These are phyloP conservation scores for Tetrahymena elliotti DNA, from an alignment of 73 alveolate genomes.

Conservation along the genomic window DNA sequence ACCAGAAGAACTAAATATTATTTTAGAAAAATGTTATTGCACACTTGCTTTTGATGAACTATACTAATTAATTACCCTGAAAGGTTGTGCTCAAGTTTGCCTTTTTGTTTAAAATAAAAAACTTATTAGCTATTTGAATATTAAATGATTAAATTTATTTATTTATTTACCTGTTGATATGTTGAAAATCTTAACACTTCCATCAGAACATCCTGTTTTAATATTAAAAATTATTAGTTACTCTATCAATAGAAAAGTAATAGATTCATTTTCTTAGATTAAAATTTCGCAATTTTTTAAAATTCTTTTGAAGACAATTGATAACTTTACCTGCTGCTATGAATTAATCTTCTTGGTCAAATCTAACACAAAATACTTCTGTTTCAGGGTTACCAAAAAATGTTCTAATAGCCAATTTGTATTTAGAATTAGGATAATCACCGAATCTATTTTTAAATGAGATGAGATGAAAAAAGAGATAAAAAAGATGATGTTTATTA, in stretches of 20 bases:
- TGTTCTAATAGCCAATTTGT: neutral
- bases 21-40: too few species aligned
- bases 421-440: neutral
- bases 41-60: too few species aligned
- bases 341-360: conserved; percentile 69
- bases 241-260: neutral
- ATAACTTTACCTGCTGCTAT: conserved; percentile 50
- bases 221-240: neutral
- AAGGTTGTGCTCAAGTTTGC: neutral
- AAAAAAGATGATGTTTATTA: neutral
- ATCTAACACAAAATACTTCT: conserved; percentile 69
- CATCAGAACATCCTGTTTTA: conserved; percentile 48
- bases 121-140: neutral
- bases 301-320: neutral
- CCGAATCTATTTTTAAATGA: neutral
- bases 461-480: neutral
- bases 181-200: conserved; percentile 62
- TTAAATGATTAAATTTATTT: neutral
- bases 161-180: conserved; percentile 47
- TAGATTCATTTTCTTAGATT: too few species aligned
- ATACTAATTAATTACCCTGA: neutral
- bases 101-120: neutral
- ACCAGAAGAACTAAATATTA: neutral
- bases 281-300: too few species aligned
- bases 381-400: conserved; percentile 33